Evolutionary conservation across 208 protist genomes (phyloP).

Genomic region (Trichomonas vaginalis): DNA sequence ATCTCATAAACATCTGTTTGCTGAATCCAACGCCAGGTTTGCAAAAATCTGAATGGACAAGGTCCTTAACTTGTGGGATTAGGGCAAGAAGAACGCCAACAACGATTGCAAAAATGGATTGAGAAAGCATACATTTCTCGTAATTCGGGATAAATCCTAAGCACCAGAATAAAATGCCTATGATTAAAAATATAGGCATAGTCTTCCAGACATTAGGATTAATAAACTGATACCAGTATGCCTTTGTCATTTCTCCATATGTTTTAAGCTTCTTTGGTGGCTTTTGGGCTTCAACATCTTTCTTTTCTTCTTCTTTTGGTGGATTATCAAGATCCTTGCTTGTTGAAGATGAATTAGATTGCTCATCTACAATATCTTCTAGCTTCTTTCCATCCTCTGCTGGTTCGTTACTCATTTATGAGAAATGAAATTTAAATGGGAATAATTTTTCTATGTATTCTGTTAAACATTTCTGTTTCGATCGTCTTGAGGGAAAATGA

Average conservation of each 20-base stretch:
- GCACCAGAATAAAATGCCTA: background rate
- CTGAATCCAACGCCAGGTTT: background rate
- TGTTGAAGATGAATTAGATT: background rate
- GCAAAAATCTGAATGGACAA: background rate
- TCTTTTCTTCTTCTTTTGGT: background rate
- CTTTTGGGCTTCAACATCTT: background rate
- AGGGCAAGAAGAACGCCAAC: background rate
- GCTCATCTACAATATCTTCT: background rate
- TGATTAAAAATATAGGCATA: background rate
- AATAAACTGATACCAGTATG: background rate
- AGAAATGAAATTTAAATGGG: background rate
- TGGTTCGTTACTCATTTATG: background rate
- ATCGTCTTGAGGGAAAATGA: no score
- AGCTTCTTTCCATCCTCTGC: background rate
- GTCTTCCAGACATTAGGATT: background rate
- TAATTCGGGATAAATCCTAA: background rate
- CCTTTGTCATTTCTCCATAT: background rate
- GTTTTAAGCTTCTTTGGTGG: background rate
- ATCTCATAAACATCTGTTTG: background rate
- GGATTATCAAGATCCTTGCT: background rate
- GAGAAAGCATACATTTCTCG: background rate
- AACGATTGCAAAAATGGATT: background rate
- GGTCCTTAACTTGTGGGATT: background rate
- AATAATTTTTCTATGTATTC: no score
- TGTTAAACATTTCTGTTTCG: no score